phyloP scores from a whole-genome alignment of 2,329 filamentous ascomycete genomes.

The Saccharata proteae region DNA sequence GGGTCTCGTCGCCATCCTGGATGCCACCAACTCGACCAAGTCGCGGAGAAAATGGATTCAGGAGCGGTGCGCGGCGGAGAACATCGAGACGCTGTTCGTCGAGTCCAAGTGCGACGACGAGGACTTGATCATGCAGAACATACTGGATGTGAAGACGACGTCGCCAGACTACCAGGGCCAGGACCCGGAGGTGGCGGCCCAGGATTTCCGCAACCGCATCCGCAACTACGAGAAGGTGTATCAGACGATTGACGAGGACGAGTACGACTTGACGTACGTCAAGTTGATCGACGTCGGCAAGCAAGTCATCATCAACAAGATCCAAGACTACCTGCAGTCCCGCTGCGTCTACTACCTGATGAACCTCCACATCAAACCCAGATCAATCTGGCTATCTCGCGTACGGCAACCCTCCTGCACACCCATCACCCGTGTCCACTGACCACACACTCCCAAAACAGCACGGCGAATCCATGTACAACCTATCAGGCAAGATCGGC shows the following conservation, averaged over 20 bases:
- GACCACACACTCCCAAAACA: conserved; percentile 22
- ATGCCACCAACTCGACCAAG: conserved; percentile 95
- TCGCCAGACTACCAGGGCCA: conserved; percentile 91
- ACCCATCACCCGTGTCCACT: not conserved
- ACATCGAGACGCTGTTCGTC: conserved; percentile 85
- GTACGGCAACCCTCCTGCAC: too few relatives aligned
- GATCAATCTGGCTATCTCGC: conserved; percentile 91
- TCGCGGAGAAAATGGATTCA: conserved; percentile 81
- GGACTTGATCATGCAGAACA: conserved; percentile 94
- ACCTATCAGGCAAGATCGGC: conserved; percentile 80
- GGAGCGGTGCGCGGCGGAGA: conserved; percentile 60
- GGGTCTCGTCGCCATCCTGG: conserved; percentile 83
- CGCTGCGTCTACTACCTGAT: conserved; percentile 96
- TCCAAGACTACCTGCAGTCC: conserved; percentile 92
- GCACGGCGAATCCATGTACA: conserved; percentile 93
- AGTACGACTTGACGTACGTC: conserved; percentile 81
- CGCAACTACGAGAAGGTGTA: conserved; percentile 97
- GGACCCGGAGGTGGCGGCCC: conserved; percentile 81
- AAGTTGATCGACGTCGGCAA: conserved; percentile 95
- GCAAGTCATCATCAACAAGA: conserved; percentile 95
- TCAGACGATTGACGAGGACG: conserved; percentile 81
- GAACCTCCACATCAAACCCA: conserved; percentile 93
- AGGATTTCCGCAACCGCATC: conserved; percentile 88
- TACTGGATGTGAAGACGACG: conserved; percentile 92
- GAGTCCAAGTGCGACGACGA: conserved; percentile 97